Conservation (phyloP, 2,329 filamentous ascomycete species). For the Xylariomycetidae sp. region DNA sequence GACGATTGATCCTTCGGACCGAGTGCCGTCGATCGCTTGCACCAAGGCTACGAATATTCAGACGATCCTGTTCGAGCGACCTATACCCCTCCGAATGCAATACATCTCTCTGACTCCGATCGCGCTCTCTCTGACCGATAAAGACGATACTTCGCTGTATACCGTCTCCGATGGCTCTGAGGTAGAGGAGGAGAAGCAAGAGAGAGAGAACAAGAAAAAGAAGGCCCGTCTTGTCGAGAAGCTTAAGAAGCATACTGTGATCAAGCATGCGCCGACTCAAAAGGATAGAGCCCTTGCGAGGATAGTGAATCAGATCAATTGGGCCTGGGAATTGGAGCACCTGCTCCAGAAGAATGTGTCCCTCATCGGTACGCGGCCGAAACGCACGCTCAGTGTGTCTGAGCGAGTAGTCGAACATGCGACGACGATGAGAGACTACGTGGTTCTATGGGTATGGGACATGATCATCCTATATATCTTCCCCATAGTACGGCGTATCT, state of each 20-base stretch:
- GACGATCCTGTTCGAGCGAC: constrained; percentile 82
- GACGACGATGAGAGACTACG: constrained; percentile 72
- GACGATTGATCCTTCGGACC: constrained; percentile 43
- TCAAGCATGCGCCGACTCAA: constrained; percentile 66
- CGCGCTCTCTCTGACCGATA: constrained; percentile 75
- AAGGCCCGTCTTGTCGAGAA: constrained; percentile 73
- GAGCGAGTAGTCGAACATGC: constrained; percentile 93
- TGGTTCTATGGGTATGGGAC: constrained; percentile 63
- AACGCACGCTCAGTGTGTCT: constrained; percentile 83
- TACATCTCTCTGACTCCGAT: constrained; percentile 92
- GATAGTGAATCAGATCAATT: constrained; percentile 93
- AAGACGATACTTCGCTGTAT: constrained; percentile 37
- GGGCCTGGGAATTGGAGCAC: constrained; percentile 81
- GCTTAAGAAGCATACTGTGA: constrained; percentile 79
- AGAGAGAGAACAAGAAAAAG: constrained; percentile 50
- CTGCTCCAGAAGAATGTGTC: constrained; percentile 84
- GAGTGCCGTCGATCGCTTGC: constrained; percentile 68
- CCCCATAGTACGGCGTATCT: constrained; percentile 65
- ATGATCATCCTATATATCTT: constrained; percentile 69
- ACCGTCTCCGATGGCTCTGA: constrained; percentile 49
- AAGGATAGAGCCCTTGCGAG: constrained; percentile 76
- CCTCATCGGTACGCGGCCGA: constrained; percentile 73
- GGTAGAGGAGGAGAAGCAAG: constrained; percentile 64
- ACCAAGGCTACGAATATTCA: constrained; percentile 70
- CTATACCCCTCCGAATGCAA: constrained; percentile 83